Conservation (phyloP, 2,329 filamentous ascomycete species). For the Spiromastix sp. region DNA sequence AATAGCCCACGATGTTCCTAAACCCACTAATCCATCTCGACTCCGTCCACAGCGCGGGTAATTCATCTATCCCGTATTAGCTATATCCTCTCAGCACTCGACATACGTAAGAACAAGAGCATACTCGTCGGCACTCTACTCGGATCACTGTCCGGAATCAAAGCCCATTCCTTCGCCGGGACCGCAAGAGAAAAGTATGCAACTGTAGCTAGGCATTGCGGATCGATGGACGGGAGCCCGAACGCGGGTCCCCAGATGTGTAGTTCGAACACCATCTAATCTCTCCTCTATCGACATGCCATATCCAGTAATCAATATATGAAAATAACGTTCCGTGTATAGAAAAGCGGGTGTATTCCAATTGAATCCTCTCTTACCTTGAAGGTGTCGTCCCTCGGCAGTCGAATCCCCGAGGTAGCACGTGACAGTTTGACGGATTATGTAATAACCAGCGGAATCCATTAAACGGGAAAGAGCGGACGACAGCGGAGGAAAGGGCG, state of each 20-base stretch:
- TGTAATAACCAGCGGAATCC: too few species aligned
- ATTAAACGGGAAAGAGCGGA: too few species aligned
- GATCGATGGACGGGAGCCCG: slow-evolving; percentile 77
- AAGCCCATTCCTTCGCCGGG: slow-evolving; percentile 48
- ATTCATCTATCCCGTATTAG: slow-evolving; percentile 35
- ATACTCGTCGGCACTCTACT: slow-evolving; percentile 60
- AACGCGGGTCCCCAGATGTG: slow-evolving; percentile 89
- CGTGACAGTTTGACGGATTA: too few species aligned
- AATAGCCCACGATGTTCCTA: slow-evolving; percentile 43
- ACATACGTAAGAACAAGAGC: slow-evolving; percentile 11
- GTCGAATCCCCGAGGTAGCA: too few species aligned
- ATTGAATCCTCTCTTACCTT: too few species aligned
- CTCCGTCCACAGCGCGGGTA: slow-evolving; percentile 48
- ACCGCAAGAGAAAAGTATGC: slow-evolving; percentile 61
- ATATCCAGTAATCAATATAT: too few species aligned
- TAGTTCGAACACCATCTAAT: slow-evolving; percentile 55
- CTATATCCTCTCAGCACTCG: not conserved
- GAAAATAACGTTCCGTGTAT: too few species aligned
- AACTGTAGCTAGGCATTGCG: slow-evolving; percentile 78
- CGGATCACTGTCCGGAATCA: slow-evolving; percentile 65
- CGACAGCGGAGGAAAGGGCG: too few species aligned
- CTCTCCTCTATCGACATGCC: not conserved
- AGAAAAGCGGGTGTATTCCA: too few species aligned
- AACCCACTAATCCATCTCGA: slow-evolving; percentile 43
- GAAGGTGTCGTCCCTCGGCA: too few species aligned